Evolutionary conservation across 805 yeast genomes (phyloP), one percentile per base, ranked within the genome.

Genomic region (Saccharomycopsis capsularis): DNA sequence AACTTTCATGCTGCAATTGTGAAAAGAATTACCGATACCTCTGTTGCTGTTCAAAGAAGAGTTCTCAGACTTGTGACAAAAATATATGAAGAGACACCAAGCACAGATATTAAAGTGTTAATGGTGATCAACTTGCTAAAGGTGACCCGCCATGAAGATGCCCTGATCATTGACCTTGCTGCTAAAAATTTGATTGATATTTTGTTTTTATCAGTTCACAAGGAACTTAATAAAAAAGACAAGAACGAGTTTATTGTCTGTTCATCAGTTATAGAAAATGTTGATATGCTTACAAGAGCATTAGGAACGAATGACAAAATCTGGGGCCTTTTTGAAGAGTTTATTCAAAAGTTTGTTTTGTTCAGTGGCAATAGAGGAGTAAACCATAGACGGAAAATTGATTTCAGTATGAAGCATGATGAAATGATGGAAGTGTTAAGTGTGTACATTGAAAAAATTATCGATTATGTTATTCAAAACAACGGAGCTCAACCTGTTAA

Each of bases 121-220:
- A 71, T 82, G 2, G 62, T 78, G 2, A 74, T 76, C n/a, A 72
- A 68, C 42, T 63, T 86, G 3, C 58, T 87, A 5, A 63, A 67
- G 52, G 67, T 81, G 50, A 52, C 79, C 1, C 83, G 83, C 47
- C 95, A 86, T 60, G 90, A 82, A 53, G 95, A 88, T 55, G 80
- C 76, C 34, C 51, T 65, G 1, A 67, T 79, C 1, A 64, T 69
- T 6, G 77, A 74, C 1, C 54, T 67, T 5, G 72, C 81, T 0
- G 67, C 63, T 41, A 44, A 50, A 19, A 55, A 63, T 2, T 53
- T 81, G 23, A 37, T 66, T 1, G 67, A 67, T 1, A 49, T 68
- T 18, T 68, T 76, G 69, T 68, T 75, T 36, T 39, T 51, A 1
- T 38, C 53, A 1, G 21, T 60, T 3, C 39, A 34, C 1, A 49